Conservation (phyloP, 805 yeast genomes). For the Pichia heedii region DNA sequence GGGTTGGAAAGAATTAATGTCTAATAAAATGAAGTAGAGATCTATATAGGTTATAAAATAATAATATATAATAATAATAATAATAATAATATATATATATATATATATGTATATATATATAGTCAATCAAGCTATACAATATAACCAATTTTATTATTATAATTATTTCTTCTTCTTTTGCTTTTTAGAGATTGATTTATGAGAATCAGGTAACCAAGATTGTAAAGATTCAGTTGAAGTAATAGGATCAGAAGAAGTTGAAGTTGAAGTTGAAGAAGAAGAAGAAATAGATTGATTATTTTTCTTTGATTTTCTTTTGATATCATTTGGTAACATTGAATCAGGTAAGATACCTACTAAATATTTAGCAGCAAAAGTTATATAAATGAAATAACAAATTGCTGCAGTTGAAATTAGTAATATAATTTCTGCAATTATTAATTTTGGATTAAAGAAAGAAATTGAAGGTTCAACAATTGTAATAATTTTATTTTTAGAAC, state of each 20-base stretch:
- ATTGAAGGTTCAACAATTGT: slow-evolving; percentile 55
- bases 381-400: slow-evolving; percentile 39
- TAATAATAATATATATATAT: too few species aligned
- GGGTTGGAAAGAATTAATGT: too few species aligned
- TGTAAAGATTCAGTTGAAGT: slow-evolving; percentile 27
- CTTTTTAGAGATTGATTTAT: slow-evolving; percentile 30
- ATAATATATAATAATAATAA: too few species aligned
- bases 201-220: slow-evolving; percentile 53
- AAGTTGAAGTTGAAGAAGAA: slow-evolving; percentile 6
- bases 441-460: slow-evolving; percentile 64
- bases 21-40: too few species aligned
- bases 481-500: slow-evolving; percentile 49
- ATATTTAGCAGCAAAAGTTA: slow-evolving; percentile 37
- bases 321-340: slow-evolving; percentile 21
- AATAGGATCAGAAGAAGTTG: neutral
- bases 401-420: slow-evolving; percentile 41
- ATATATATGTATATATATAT: too few species aligned
- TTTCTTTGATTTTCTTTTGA: slow-evolving; percentile 8
- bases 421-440: slow-evolving; percentile 52
- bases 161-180: slow-evolving; percentile 19
- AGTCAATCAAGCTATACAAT: too few species aligned
- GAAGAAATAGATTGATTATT: slow-evolving; percentile 17
- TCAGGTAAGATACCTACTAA: slow-evolving; percentile 31
- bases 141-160: neutral
- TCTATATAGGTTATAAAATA: too few species aligned